Base-by-base conservation (phyloP, 352 stramenopile species). In the Globisporangium cederbergense region DNA sequence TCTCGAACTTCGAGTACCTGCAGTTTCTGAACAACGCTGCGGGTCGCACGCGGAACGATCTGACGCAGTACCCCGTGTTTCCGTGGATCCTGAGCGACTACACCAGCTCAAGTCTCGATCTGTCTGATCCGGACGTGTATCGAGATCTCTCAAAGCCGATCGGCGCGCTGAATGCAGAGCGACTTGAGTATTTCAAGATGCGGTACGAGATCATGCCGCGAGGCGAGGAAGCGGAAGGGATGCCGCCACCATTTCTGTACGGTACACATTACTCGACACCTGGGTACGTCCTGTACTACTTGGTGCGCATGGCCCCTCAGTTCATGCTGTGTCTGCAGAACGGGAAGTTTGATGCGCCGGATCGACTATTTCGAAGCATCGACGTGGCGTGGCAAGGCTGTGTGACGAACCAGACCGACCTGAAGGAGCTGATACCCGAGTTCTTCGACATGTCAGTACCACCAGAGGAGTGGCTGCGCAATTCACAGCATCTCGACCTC, bases 371-470 rank as follows among this genome's bases (percentile, higher is more conserved):
- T 68, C 90, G 83, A 43, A 98, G 89, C 60, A 89, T 99, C 49
- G 71, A 84, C 38, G 32, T 36, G 32, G 97, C 96, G 14, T 99
- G 95, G 90, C 82, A 98, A 20, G 83, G 83, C 30, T 91, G 81
- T 32, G 16, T 88, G 10, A 86, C 77, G 18, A 94, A 90, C 51
- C 88, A 97, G 32, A 90, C 91, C 0, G 97, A 99, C 74, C 83
- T 99, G 6, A 99, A 99, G 76, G 98, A 99, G 75, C 79, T 99
- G 10, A 99, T 97, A 38, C 97, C 98, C 1, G 97, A 99, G 77
- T 99, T 98, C 77, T 99, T 98, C 69, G 96, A 96, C 40, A 36
- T 8, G 32, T 36, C 32, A 36, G 32, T 36, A 28, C 99, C 30
- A 99, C 99, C 68, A 97, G 89, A 89, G 20, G 78, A 90, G 18